Evolutionary conservation across 371 early-diverging fungal genomes (phyloP).

Genomic region (Mortierella sp.): DNA sequence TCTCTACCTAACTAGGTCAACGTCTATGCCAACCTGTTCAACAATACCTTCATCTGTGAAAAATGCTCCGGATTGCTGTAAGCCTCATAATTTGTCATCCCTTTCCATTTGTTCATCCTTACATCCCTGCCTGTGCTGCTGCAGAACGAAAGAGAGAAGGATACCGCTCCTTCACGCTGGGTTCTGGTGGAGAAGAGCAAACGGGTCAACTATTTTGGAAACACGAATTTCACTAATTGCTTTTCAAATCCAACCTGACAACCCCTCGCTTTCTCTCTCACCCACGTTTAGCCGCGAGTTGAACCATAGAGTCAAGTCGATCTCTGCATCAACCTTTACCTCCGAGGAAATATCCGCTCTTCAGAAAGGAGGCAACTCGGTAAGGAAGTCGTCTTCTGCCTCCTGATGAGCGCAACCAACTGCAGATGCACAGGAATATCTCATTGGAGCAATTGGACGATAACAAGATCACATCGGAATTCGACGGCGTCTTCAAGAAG

Average conservation of each 20-base stretch:
- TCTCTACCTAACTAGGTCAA: slow-evolving; percentile 62
- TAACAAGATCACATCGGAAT: neutral
- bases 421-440: neutral
- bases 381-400: slow-evolving; percentile 36
- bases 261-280: neutral
- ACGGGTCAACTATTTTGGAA: too few relatives aligned
- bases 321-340: slow-evolving; percentile 76
- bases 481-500: neutral
- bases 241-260: slow-evolving; percentile 5
- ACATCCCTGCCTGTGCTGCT: neutral
- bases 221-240: neutral
- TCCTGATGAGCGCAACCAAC: neutral
- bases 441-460: neutral
- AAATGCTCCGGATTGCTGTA: slow-evolving; percentile 79
- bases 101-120: neutral
- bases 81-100: slow-evolving; percentile 33
- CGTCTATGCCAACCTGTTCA: slow-evolving; percentile 74
- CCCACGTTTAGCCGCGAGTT: slow-evolving; percentile 70
- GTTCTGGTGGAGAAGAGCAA: neutral
- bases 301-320: slow-evolving; percentile 79
- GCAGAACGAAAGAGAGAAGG: neutral
- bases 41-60: slow-evolving; percentile 74
- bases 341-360: slow-evolving; percentile 70
- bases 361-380: slow-evolving; percentile 74
- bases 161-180: neutral